Evolutionary conservation across 2,329 filamentous ascomycete species (phyloP).

Genomic region (Fusarium udum): DNA sequence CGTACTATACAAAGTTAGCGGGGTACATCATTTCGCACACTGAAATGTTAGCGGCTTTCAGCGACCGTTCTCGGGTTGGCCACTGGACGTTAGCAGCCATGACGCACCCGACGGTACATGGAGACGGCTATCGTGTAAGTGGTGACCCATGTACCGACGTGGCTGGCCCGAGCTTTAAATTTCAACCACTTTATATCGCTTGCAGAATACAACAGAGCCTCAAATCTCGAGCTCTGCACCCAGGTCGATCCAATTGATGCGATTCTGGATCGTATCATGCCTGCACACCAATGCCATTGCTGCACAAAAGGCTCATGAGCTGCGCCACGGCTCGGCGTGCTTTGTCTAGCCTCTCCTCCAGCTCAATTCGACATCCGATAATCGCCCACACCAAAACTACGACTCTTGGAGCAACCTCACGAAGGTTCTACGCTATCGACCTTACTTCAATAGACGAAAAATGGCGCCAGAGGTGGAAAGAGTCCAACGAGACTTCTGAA

Average conservation of each 20-base stretch:
- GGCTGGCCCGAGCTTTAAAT: constrained; percentile 40
- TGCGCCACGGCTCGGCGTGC: constrained; percentile 34
- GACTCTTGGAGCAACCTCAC: constrained; percentile 17
- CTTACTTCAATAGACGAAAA: constrained; percentile 58
- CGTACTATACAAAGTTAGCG: constrained; percentile 22
- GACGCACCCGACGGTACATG: constrained; percentile 36
- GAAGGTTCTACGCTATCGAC: constrained; percentile 56
- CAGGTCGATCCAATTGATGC: constrained; percentile 15
- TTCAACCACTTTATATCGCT: constrained; percentile 1
- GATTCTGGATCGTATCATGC: constrained; percentile 43
- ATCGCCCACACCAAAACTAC: constrained; percentile 8
- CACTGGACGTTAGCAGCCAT: constrained; percentile 21
- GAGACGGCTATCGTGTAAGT: constrained; percentile 29
- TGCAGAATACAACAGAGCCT: background rate
- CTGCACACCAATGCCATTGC: constrained; percentile 42
- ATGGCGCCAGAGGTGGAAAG: constrained; percentile 61
- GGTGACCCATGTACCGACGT: constrained; percentile 33
- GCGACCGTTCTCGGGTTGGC: constrained; percentile 33
- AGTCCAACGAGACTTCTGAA: constrained; percentile 2
- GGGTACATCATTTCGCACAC: constrained; percentile 29
- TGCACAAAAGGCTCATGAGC: constrained; percentile 44
- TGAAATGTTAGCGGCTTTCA: constrained; percentile 2
- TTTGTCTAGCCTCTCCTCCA: constrained; percentile 13
- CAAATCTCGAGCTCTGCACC: background rate
- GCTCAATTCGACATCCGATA: constrained; percentile 21